A percentile compares a stretch with the other conserved stretches of the same genome.
phyloP scores from a whole-genome alignment of 1,284 basidiomycete genomes.

The Volvariella surrecta region DNA sequence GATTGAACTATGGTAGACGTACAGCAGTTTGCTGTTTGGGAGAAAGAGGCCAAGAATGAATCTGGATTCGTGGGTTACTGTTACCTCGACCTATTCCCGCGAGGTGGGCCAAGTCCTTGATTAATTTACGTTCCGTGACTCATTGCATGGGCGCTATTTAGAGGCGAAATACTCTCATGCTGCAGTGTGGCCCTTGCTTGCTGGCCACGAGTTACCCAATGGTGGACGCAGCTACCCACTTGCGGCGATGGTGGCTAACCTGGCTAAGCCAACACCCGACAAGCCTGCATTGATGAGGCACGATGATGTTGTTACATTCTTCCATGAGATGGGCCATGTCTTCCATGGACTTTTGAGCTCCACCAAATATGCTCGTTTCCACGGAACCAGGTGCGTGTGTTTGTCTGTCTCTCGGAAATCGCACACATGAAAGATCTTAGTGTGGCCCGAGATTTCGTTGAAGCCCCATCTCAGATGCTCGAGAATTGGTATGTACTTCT shows the following conservation, averaged over 20 bases:
- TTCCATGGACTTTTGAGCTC: conserved; percentile 75
- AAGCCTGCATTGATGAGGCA: conserved; percentile 80
- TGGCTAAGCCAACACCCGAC: conserved; percentile 74
- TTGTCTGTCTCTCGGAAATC: background rate
- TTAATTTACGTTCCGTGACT: background rate
- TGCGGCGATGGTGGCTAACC: conserved; percentile 80
- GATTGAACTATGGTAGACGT: conserved; percentile 40
- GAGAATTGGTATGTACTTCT: conserved; percentile 65
- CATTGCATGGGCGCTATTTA: conserved; percentile 16
- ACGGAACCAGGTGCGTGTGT: conserved; percentile 52
- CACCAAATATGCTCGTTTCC: conserved; percentile 71
- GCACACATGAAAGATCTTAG: conserved; percentile 17
- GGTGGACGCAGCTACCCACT: conserved; percentile 66
- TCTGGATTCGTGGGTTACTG: conserved; percentile 72
- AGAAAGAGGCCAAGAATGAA: conserved; percentile 60
- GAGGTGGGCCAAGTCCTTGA: conserved; percentile 39
- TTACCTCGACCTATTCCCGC: conserved; percentile 83
- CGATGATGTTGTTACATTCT: conserved; percentile 73
- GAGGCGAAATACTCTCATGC: conserved; percentile 81
- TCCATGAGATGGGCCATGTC: conserved; percentile 83
- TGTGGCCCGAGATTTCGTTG: conserved; percentile 79
- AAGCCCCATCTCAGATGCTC: conserved; percentile 84
- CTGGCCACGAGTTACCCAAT: conserved; percentile 46
- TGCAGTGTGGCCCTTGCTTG: conserved; percentile 71
- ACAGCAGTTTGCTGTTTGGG: conserved; percentile 76